Evolutionary conservation across 352 stramenopile species (phyloP).

Genomic region (Phytopythium sindhum): DNA sequence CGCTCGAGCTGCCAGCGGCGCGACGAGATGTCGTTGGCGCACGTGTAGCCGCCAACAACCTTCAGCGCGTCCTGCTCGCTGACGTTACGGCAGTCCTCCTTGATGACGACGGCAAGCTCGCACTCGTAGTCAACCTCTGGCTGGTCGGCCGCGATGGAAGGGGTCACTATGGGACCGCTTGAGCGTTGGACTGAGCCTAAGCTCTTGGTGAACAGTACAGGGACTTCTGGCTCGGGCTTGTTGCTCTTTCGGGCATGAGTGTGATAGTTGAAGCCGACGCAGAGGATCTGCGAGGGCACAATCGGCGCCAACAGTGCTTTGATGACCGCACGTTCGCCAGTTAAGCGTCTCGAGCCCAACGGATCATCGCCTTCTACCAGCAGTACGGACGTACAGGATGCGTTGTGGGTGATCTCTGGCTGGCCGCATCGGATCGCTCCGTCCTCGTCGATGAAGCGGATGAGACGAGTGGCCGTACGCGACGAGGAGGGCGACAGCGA

Average conservation of each 20-base stretch:
- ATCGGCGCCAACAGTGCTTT: conserved; percentile 74
- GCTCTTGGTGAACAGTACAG: conserved; percentile 88
- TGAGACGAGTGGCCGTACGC: conserved; percentile 36
- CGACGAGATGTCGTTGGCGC: conserved; percentile 84
- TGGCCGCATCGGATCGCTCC: conserved; percentile 63
- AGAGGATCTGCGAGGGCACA: conserved; percentile 74
- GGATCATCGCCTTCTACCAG: conserved; percentile 68
- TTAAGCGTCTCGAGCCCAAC: conserved; percentile 57
- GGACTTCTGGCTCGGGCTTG: conserved; percentile 69
- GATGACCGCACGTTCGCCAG: conserved; percentile 52
- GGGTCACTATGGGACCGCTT: conserved; percentile 75
- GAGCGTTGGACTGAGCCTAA: conserved; percentile 73
- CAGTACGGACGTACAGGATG: conserved; percentile 18
- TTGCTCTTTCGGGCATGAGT: conserved; percentile 86
- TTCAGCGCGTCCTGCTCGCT: conserved; percentile 75
- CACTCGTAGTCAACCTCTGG: conserved; percentile 89
- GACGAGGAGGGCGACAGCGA: no score
- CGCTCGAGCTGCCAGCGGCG: conserved; percentile 81
- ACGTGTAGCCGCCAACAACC: conserved; percentile 87
- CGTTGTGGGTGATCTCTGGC: conserved; percentile 25
- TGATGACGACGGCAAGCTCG: conserved; percentile 87
- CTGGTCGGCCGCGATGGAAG: conserved; percentile 52
- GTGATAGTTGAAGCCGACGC: conserved; percentile 89
- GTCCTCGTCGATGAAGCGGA: conserved; percentile 63
- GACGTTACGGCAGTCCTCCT: conserved; percentile 77